phyloP scores from a whole-genome alignment of 2,329 filamentous ascomycete genomes.

The Colletotrichum sp. region DNA sequence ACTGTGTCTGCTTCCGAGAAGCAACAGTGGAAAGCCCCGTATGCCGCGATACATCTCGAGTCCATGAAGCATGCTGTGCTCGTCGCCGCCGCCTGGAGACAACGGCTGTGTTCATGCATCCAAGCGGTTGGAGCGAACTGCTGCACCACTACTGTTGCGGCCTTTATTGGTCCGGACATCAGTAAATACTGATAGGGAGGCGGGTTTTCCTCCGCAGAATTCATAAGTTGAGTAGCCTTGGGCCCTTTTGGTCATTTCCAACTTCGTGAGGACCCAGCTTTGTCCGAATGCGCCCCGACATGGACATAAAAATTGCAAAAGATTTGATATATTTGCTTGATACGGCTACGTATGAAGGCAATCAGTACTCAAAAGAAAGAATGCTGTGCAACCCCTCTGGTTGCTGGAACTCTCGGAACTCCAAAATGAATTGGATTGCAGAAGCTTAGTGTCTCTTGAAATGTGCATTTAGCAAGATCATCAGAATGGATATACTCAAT shows the following conservation, averaged over 20 bases:
- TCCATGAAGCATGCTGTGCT: background rate
- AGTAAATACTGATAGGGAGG: background rate
- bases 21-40: background rate
- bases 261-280: background rate
- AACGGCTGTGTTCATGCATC: background rate
- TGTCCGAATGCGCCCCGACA: too few relatives aligned
- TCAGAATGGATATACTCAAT: background rate
- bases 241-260: background rate
- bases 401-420: too few relatives aligned
- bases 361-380: too few relatives aligned
- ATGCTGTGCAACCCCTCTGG: too few relatives aligned
- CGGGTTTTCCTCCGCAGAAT: background rate
- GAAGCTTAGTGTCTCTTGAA: background rate
- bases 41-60: background rate
- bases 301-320: too few relatives aligned
- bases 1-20: background rate
- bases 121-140: background rate
- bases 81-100: background rate
- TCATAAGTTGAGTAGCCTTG: background rate
- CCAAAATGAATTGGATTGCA: background rate
- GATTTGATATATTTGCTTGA: too few relatives aligned
- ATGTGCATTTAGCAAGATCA: background rate
- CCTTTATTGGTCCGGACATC: background rate
- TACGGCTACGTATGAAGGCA: too few relatives aligned
- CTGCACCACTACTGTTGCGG: background rate